phyloP scores from a whole-genome alignment of 2,329 filamentous ascomycete species.

The Ceratocystis diversiconidia region DNA sequence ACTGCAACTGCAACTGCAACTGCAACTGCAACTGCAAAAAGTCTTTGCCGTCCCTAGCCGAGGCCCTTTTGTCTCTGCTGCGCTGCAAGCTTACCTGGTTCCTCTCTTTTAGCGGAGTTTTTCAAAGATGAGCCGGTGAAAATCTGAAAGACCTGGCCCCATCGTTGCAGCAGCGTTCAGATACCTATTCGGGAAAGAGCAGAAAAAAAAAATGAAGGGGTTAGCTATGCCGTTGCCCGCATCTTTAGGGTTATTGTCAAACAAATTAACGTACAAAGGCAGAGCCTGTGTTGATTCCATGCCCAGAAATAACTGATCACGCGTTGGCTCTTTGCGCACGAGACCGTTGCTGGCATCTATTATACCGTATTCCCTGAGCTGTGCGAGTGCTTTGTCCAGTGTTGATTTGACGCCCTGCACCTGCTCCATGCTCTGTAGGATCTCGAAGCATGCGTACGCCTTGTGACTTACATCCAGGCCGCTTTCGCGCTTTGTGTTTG shows the following conservation, averaged over 20 bases:
- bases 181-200: background rate
- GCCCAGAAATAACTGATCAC: slow-evolving; percentile 9
- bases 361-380: background rate
- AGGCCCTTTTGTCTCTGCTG: background rate
- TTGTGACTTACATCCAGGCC: slow-evolving; percentile 10
- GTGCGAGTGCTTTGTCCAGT: background rate
- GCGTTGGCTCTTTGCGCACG: background rate
- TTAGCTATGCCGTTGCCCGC: background rate
- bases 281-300: background rate
- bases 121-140: background rate
- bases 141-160: background rate
- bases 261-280: background rate
- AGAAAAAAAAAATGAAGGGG: background rate
- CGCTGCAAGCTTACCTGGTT: background rate
- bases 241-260: background rate
- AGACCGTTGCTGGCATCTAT: slow-evolving; percentile 1
- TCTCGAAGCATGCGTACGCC: slow-evolving; percentile 19
- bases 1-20: too few relatives aligned
- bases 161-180: background rate
- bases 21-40: background rate
- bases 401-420: slow-evolving; percentile 19
- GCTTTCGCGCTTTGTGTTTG: slow-evolving; percentile 6
- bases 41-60: background rate
- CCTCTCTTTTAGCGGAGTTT: background rate
- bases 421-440: slow-evolving; percentile 23